Base-by-base conservation (phyloP, 108 stramenopile genomes). In the Discostella pseudostelligera region DNA sequence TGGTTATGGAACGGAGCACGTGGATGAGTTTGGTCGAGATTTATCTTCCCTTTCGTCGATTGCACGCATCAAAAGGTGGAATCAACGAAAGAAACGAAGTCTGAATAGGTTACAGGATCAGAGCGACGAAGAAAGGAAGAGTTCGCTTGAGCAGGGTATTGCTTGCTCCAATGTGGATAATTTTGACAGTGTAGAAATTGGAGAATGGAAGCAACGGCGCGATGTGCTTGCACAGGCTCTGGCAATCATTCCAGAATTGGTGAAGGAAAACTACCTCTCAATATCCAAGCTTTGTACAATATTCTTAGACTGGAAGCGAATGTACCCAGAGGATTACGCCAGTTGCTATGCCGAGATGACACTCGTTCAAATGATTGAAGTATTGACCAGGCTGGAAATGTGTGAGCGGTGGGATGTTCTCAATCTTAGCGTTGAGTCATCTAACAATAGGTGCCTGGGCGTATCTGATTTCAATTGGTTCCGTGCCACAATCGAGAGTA, bases 1-100 rank as follows among this genome's bases (percentile, higher is more conserved):
- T 11, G 67, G 53, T 14, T 50, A 61, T 25, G 35, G 28, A 55
- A 17, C 22, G n/a, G 21, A 1, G 14, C 37, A 36, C 14, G 66
- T 83, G 45, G 92, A 93, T 84, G 92, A 93, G 62, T 93, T 93
- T 81, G 92, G 92, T 32, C 71, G 92, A 32, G 83, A 87, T 80
- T 48, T 93, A 24, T 62, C 81, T 16, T 84, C 90, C 19, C 81
- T 76, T 59, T 70, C 77, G 19, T 46, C 70, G 10, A 76, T 87
- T 8, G 76, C 76, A 39, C 71, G 86, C 20, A 78, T 83, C 32
- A 77, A 70, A 53, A 72, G 90, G 11, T 65, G 70, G 45, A 66
- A 70, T 25, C 59, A 22, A 64, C 12, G 64, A 37, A 10, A 65
- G 56, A 58, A 25, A 40, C 59, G 65, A 67, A 64, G 45, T 39